Conservation (phyloP, 2,329 filamentous ascomycete species). For the Cercospora zeae-maydis region DNA sequence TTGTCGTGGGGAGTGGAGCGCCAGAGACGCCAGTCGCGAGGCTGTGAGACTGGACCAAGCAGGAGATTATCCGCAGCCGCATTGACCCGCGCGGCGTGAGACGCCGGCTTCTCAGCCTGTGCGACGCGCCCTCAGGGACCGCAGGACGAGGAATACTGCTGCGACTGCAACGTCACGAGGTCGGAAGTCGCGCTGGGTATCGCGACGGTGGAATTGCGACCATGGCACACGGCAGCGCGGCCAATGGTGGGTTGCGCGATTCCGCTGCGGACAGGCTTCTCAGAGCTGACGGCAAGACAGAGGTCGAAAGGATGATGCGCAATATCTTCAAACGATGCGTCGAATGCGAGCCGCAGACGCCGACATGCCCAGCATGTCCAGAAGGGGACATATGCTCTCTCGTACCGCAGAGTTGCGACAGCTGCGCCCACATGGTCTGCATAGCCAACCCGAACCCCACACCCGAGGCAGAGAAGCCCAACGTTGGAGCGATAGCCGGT, state of each 20-base stretch:
- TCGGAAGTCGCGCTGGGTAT: neutral
- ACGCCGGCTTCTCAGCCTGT: neutral
- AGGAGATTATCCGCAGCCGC: slow-evolving; percentile 4
- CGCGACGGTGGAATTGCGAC: neutral
- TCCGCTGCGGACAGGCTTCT: neutral
- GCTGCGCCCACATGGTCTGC: slow-evolving; percentile 59
- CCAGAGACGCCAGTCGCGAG: neutral
- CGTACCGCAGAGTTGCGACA: slow-evolving; percentile 56
- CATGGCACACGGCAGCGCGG: slow-evolving; percentile 8
- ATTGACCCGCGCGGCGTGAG: neutral
- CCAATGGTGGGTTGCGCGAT: slow-evolving; percentile 2
- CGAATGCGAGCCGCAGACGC: slow-evolving; percentile 51
- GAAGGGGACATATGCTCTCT: slow-evolving; percentile 57
- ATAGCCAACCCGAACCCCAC: slow-evolving; percentile 42
- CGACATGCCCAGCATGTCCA: slow-evolving; percentile 59
- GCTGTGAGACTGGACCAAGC: neutral
- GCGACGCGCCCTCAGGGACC: neutral
- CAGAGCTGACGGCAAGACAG: neutral
- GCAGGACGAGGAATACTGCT: neutral
- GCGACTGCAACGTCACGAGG: neutral
- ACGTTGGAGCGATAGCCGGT: slow-evolving; percentile 81
- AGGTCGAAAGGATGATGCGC: slow-evolving; percentile 29
- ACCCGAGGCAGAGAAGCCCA: slow-evolving; percentile 51
- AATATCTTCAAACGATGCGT: slow-evolving; percentile 58
- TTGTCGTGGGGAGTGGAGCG: neutral